phyloP scores from a whole-genome alignment of 805 yeast species.

The Wickerhamomyces subpelliculosus region DNA sequence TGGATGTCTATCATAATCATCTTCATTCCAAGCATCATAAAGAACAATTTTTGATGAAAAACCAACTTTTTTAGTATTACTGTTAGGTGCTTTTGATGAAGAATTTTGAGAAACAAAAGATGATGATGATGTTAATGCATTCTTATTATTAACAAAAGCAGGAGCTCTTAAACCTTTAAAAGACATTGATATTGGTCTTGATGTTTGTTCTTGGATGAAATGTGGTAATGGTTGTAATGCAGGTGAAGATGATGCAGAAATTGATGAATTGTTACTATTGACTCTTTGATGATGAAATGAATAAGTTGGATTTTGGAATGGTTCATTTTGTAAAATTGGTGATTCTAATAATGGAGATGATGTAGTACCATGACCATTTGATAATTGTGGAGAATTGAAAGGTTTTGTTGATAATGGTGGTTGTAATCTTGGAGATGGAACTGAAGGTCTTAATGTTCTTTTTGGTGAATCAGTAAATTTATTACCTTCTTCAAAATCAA shows the following conservation, averaged over 20 bases:
- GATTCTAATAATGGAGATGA: constrained; percentile 1
- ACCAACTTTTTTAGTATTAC: constrained; percentile 29
- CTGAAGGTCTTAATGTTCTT: constrained; percentile 1
- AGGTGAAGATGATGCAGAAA: constrained; percentile 8
- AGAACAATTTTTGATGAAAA: constrained; percentile 80
- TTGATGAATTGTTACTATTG: no score
- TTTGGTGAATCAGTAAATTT: background rate
- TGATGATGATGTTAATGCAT: constrained; percentile 24
- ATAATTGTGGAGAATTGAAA: constrained; percentile 1
- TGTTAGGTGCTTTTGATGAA: background rate
- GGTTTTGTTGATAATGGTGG: background rate
- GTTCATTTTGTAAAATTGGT: constrained; percentile 1
- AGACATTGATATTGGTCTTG: constrained; percentile 39
- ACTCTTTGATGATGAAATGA: no score
- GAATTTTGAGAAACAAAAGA: constrained; percentile 32
- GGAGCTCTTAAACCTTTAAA: constrained; percentile 61
- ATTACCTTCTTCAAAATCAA: constrained; percentile 18
- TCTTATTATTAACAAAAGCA: constrained; percentile 31
- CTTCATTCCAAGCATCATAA: constrained; percentile 76
- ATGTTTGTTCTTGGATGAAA: background rate
- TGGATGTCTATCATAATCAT: constrained; percentile 88
- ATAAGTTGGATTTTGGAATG: constrained; percentile 1
- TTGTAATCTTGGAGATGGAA: background rate
- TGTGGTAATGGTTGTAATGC: constrained; percentile 11
- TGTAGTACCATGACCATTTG: no score